Percentiles rank a stretch among this genome's conserved stretches.
phyloP scores from a whole-genome alignment of 2,329 filamentous ascomycete species.

The Sclerotinia spermophila region DNA sequence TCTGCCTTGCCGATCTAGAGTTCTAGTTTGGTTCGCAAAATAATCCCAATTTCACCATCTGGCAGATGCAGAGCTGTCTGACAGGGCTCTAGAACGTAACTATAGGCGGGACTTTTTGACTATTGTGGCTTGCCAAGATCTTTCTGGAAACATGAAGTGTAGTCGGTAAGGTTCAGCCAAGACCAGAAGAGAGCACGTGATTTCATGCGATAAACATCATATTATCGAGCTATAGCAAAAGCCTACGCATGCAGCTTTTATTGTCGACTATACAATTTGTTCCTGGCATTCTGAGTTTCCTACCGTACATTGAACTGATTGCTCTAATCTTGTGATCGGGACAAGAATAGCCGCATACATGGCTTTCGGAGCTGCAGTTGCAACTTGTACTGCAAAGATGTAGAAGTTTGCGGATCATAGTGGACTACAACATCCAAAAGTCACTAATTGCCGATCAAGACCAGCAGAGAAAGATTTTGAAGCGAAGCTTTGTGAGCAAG shows the following conservation, averaged over 20 bases:
- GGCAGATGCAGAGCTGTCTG: not conserved
- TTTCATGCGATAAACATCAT: not conserved
- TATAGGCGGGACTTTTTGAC: not conserved
- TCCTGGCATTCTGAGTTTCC: not conserved
- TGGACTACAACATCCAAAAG: not conserved
- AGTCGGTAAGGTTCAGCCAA: conserved; percentile 1
- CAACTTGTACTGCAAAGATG: not conserved
- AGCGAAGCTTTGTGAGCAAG: not conserved
- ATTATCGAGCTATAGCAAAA: not conserved
- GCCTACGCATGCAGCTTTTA: not conserved
- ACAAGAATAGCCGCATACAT: not conserved
- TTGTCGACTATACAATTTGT: not conserved
- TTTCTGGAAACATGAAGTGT: not conserved
- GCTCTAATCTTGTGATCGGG: not conserved
- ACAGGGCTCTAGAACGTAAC: not conserved
- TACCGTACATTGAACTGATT: not conserved
- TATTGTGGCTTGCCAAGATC: conserved; percentile 2
- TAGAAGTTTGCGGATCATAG: not conserved
- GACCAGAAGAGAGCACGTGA: not conserved
- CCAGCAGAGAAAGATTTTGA: rapidly evolving
- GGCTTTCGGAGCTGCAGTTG: not conserved
- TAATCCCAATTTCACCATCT: not conserved
- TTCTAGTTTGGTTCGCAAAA: not conserved
- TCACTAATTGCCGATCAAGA: not conserved
- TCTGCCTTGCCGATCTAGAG: not conserved